Evolutionary conservation across 129 eudicot genomes (phyloP).

Genomic region (Chrysanthemum lavandulifolium): DNA sequence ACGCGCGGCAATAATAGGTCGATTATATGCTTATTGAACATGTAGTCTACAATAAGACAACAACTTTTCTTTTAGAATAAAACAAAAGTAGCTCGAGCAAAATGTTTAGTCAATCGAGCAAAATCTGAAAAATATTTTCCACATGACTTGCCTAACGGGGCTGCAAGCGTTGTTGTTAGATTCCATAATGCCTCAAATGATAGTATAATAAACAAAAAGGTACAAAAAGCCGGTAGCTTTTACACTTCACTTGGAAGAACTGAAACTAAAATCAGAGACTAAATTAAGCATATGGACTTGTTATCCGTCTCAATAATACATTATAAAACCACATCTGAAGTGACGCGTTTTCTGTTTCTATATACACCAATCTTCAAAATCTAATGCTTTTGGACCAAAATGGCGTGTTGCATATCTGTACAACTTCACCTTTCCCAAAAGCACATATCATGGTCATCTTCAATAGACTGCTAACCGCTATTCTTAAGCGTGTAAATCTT

Average conservation of each 20-base stretch:
- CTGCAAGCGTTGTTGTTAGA: too few species aligned
- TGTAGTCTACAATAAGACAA: too few species aligned
- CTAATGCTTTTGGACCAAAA: slow-evolving; percentile 46
- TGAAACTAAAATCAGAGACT: slow-evolving; percentile 5
- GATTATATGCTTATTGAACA: too few species aligned
- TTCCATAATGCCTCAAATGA: not conserved
- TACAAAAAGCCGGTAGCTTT: slow-evolving; percentile 17
- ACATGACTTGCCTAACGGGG: too few species aligned
- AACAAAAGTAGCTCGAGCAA: too few species aligned
- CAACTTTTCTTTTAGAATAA: too few species aligned
- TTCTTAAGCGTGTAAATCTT: not conserved
- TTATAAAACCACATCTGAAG: not conserved
- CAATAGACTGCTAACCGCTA: slow-evolving; percentile 7
- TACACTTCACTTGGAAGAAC: not conserved
- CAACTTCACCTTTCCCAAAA: slow-evolving; percentile 64
- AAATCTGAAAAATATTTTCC: too few species aligned
- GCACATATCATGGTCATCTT: slow-evolving; percentile 27
- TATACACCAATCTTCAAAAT: slow-evolving; percentile 39
- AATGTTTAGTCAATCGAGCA: too few species aligned
- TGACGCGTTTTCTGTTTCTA: slow-evolving; percentile 19
- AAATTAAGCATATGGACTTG: slow-evolving; percentile 27
- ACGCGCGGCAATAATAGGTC: too few species aligned
- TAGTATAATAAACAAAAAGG: not conserved
- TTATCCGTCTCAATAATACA: slow-evolving; percentile 28
- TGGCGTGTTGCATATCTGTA: slow-evolving; percentile 72